phyloP scores from a whole-genome alignment of 805 yeast genomes.

The Cyberlindnera meyerae region DNA sequence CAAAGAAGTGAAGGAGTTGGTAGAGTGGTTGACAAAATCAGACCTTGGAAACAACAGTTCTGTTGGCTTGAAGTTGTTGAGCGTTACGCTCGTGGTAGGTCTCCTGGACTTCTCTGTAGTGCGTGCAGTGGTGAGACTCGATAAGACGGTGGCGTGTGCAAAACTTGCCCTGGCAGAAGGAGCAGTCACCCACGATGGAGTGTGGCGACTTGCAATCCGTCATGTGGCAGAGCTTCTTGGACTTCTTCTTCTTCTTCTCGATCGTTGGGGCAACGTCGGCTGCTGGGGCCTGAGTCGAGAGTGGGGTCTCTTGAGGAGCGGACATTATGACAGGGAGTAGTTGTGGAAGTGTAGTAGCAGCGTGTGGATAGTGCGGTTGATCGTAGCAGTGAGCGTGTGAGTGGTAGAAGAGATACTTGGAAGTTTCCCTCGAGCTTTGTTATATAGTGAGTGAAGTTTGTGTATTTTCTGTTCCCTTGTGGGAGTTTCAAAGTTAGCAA shows the following conservation, averaged over 20 bases:
- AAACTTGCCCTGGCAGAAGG: conserved; percentile 57
- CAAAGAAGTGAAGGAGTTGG: neutral
- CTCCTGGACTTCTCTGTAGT: conserved; percentile 54
- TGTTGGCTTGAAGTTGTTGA: conserved; percentile 53
- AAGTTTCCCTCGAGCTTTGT: too few relatives aligned
- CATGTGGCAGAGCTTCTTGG: conserved; percentile 26
- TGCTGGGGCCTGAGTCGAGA: conserved; percentile 1
- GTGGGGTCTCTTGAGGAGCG: neutral
- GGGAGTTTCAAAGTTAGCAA: too few relatives aligned
- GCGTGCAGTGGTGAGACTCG: conserved; percentile 58
- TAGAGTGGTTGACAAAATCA: conserved; percentile 15
- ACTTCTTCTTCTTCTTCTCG: conserved; percentile 25
- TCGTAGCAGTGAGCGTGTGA: too few relatives aligned
- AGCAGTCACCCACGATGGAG: conserved; percentile 57
- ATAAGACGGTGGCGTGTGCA: conserved; percentile 62
- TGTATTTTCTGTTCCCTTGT: too few relatives aligned
- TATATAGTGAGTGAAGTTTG: too few relatives aligned
- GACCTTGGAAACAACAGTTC: conserved; percentile 53
- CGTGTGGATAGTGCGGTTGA: too few relatives aligned
- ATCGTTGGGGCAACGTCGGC: conserved; percentile 1
- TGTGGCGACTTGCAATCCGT: conserved; percentile 25
- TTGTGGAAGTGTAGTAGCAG: too few relatives aligned
- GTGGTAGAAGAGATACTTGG: too few relatives aligned
- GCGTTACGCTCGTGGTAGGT: conserved; percentile 61
- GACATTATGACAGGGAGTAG: too few relatives aligned